Evolutionary conservation across 805 yeast species (phyloP).

Genomic region (Kodamaea neixiangensis): DNA sequence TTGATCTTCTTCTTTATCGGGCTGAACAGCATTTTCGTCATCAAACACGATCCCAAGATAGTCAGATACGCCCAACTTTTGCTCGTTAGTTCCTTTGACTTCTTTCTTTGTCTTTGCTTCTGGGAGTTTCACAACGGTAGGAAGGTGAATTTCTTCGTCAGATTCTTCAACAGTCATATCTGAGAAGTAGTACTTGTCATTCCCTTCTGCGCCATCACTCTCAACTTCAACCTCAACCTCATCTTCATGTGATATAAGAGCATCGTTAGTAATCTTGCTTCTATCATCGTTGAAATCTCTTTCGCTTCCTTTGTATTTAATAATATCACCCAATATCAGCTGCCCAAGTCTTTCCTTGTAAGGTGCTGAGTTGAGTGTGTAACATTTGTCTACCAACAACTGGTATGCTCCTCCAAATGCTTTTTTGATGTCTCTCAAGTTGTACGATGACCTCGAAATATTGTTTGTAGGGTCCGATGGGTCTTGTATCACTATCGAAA

Average conservation of each 20-base stretch:
- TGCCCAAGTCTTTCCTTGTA: slow-evolving; percentile 68
- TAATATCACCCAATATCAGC: slow-evolving; percentile 78
- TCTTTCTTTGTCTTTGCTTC: not conserved
- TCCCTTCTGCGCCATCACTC: slow-evolving; percentile 37
- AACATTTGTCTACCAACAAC: slow-evolving; percentile 70
- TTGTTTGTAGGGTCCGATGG: slow-evolving; percentile 86
- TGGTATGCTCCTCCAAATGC: slow-evolving; percentile 91
- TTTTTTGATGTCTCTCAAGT: slow-evolving; percentile 73
- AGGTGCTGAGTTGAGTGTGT: slow-evolving; percentile 64
- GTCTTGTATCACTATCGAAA: slow-evolving; percentile 78
- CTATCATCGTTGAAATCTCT: slow-evolving; percentile 81
- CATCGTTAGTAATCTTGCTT: slow-evolving; percentile 59
- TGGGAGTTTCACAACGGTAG: slow-evolving; percentile 11
- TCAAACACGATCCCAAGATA: slow-evolving; percentile 12
- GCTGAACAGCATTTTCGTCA: slow-evolving; percentile 2
- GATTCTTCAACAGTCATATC: slow-evolving; percentile 42
- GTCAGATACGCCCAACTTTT: slow-evolving; percentile 9
- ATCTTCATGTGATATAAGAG: slow-evolving; percentile 38
- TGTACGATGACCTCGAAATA: slow-evolving; percentile 82
- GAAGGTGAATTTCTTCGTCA: slow-evolving; percentile 20
- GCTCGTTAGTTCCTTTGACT: slow-evolving; percentile 9
- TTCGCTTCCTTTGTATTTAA: slow-evolving; percentile 69
- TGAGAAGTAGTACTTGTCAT: slow-evolving; percentile 45
- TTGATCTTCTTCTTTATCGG: slow-evolving; percentile 7
- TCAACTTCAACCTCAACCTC: slow-evolving; percentile 27